Evolutionary conservation across 108 stramenopile genomes (phyloP), one percentile per base, ranked within the genome.

Genomic region (Asterionellopsis glacialis): DNA sequence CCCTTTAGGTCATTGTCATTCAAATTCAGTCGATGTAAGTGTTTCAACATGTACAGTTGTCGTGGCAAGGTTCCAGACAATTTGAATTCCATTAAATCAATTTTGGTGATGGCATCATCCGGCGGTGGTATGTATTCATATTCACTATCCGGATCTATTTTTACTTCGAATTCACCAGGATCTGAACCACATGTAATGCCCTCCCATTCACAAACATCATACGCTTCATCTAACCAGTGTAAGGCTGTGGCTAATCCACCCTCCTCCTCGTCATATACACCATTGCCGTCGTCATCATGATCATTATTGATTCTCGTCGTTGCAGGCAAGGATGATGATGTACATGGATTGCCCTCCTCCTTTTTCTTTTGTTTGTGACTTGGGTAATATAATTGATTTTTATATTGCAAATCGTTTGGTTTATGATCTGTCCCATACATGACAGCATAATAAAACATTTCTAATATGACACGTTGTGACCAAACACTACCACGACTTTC

Each of bases 1-100:
- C 84, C 84, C 11, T 54, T 38, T 0, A 86, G 44, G 18, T 33
- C 55, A 67, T 87, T 84, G 0, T 66, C 47, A 0, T 61, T 61
- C 55, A 79, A 60, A 41, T 72, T 69, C 45, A 79, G 54, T 41
- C 67, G 63, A n/a, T 55, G 41, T 33, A 83, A 55, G 33, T 68
- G 11, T 0, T 44, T 45, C 45, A 83, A 27, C 42, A 64, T 61
- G 13, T 65, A 59, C 64, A 77, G 61, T 22, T 72, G 67, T 4
- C 38, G 41, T 18, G 70, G 54, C 18, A 84, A 48, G 16, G 63
- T 74, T 41, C 79, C 83, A 21, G 28, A 21, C 27, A 73, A 48
- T 25, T 43, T 28, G 19, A 48, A 16, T 15, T 67, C 39, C 19
- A 39, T 51, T 58, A 78, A 51, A 49, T 74, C 68, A 51, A 78